A percentile compares a stretch with the other conserved stretches of the same genome.
These are phyloP conservation scores for Ophiognomonia clavigignenti-juglandacearum DNA, from an alignment of 2,329 filamentous ascomycete species.

Conservation along the genomic window DNA sequence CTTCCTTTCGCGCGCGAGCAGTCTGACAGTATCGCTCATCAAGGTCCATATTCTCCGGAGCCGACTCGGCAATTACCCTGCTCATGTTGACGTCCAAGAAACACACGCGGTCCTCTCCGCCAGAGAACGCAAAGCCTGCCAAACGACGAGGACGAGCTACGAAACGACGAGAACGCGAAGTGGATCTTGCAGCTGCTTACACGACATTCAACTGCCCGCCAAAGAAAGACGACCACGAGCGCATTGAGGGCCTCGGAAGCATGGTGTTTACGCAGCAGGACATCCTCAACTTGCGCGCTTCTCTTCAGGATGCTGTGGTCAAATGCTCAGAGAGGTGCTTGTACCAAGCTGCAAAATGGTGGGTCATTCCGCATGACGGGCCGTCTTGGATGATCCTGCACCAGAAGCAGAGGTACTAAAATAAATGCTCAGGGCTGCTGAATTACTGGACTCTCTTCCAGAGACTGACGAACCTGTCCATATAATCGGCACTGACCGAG, in stretches of 20 bases:
- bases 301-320: constrained; percentile 78
- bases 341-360: constrained; percentile 98
- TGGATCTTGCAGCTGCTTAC: background rate
- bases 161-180: too few species aligned
- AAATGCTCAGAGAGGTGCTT: constrained; percentile 93
- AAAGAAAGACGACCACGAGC: background rate
- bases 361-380: too few species aligned
- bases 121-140: background rate
- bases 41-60: too few species aligned
- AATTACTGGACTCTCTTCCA: constrained; percentile 81
- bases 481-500: constrained; percentile 40
- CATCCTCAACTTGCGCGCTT: constrained; percentile 60
- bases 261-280: constrained; percentile 55
- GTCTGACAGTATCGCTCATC: too few species aligned
- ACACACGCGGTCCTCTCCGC: background rate
- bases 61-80: background rate
- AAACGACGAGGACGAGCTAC: too few species aligned
- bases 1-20: too few species aligned
- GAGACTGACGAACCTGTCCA: constrained; percentile 44
- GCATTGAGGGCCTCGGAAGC: constrained; percentile 4
- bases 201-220: background rate
- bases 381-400: background rate
- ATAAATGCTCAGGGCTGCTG: constrained; percentile 67
- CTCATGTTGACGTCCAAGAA: background rate
- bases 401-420: background rate